Conservation (phyloP, 1,284 basidiomycete genomes). For the Prillingera fragicola region DNA sequence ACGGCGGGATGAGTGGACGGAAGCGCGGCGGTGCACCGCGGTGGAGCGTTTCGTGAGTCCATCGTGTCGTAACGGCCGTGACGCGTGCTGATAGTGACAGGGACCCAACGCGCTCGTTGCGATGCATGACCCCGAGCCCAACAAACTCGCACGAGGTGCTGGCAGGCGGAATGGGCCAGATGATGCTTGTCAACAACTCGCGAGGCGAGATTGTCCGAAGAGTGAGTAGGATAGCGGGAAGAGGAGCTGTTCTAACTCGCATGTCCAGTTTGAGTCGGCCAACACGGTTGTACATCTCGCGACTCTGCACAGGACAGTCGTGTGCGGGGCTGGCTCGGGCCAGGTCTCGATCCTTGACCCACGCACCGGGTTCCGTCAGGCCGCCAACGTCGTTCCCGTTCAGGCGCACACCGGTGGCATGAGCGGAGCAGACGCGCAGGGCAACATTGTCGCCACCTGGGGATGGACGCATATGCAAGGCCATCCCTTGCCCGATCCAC, state of each 20-base stretch:
- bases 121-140: conserved; percentile 48
- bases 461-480: conserved; percentile 85
- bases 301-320: conserved; percentile 48
- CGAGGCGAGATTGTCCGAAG: conserved; percentile 65
- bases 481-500: conserved; percentile 79
- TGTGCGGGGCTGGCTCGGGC: conserved; percentile 78
- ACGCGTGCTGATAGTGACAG: conserved; percentile 9
- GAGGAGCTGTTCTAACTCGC: neutral
- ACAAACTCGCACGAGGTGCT: conserved; percentile 55
- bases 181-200: conserved; percentile 67
- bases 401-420: conserved; percentile 76
- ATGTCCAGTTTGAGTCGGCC: conserved; percentile 32
- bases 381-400: conserved; percentile 53
- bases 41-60: conserved; percentile 44
- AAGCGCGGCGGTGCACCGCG: conserved; percentile 44
- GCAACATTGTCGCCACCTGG: conserved; percentile 75
- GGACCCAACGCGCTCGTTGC: conserved; percentile 40
- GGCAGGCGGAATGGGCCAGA: conserved; percentile 56
- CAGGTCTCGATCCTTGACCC: conserved; percentile 78
- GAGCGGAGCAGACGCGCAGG: conserved; percentile 71
- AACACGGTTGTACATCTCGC: conserved; percentile 41
- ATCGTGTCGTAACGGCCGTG: neutral
- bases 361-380: conserved; percentile 54
- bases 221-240: conserved; percentile 38
- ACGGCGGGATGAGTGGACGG: conserved; percentile 44